A percentile compares a stretch with the other conserved stretches of the same genome.
Conservation (phyloP, 495 filamentous ascomycete genomes). For the Hypoxylon lienhwacheense region DNA sequence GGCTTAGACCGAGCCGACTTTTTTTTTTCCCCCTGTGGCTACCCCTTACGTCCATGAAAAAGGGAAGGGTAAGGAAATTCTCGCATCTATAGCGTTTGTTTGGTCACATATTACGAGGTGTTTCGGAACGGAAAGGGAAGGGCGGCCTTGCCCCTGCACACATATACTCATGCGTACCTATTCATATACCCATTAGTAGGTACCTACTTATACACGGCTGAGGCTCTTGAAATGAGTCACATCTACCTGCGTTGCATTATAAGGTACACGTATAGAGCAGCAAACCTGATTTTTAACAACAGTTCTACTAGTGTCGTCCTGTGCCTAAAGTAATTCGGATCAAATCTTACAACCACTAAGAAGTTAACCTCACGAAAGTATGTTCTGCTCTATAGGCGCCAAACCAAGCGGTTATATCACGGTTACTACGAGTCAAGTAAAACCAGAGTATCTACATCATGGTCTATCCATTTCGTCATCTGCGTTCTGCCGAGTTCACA, state of each 20-base stretch:
- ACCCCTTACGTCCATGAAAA: too few species aligned
- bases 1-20: background rate
- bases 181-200: background rate
- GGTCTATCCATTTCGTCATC: too few species aligned
- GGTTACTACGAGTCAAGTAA: background rate
- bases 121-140: slow-evolving; percentile 7
- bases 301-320: slow-evolving; percentile 1
- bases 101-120: slow-evolving; percentile 8
- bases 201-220: background rate
- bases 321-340: background rate
- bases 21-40: too few species aligned
- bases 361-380: background rate
- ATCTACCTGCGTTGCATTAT: background rate
- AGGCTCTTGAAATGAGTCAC: background rate
- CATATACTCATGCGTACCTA: background rate
- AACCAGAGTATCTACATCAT: background rate
- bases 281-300: background rate
- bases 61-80: background rate
- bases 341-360: too few species aligned
- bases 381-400: background rate
- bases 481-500: too few species aligned
- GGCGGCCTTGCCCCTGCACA: background rate
- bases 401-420: background rate
- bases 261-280: slow-evolving; percentile 14
- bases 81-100: slow-evolving; percentile 22